These are phyloP conservation scores for Durusdinium trenchii DNA, from an alignment of 73 alveolate species.

Conservation along the genomic window DNA sequence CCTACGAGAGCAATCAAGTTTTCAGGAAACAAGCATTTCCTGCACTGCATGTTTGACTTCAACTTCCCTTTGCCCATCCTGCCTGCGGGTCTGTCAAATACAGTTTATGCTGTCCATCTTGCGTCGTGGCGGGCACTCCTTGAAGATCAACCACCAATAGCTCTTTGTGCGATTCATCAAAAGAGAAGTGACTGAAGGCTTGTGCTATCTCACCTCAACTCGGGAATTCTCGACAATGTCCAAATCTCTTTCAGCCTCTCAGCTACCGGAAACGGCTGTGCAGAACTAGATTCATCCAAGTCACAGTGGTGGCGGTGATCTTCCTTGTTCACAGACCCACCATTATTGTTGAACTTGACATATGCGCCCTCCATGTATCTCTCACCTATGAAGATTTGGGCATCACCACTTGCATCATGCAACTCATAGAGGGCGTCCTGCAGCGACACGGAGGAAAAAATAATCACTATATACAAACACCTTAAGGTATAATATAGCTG, in stretches of 20 bases:
- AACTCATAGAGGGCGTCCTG: constrained; percentile 49
- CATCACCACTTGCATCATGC: not conserved
- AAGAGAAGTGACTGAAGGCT: constrained; percentile 54
- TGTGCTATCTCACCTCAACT: constrained; percentile 71
- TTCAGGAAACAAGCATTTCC: too few relatives aligned
- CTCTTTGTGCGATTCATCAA: constrained; percentile 37
- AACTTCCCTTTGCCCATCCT: not conserved
- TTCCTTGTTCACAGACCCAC: constrained; percentile 24
- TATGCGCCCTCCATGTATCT: constrained; percentile 23
- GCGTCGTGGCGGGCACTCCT: constrained; percentile 39
- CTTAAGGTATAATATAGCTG: too few relatives aligned
- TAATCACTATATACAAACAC: too few relatives aligned
- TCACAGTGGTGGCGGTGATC: constrained; percentile 1
- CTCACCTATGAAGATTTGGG: constrained; percentile 18
- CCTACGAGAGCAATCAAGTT: too few relatives aligned
- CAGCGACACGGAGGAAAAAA: too few relatives aligned
- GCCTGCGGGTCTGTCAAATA: constrained; percentile 86
- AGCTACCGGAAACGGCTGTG: not conserved
- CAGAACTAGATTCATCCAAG: not conserved
- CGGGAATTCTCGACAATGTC: not conserved
- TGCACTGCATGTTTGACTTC: not conserved
- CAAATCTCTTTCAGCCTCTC: too few relatives aligned
- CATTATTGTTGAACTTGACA: constrained; percentile 61
- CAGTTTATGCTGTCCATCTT: not conserved
- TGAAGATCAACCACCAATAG: constrained; percentile 78